Percentiles rank a stretch among this genome's conserved stretches.
Conservation (phyloP, 495 filamentous ascomycete genomes). For the Penicillium robsamsonii region DNA sequence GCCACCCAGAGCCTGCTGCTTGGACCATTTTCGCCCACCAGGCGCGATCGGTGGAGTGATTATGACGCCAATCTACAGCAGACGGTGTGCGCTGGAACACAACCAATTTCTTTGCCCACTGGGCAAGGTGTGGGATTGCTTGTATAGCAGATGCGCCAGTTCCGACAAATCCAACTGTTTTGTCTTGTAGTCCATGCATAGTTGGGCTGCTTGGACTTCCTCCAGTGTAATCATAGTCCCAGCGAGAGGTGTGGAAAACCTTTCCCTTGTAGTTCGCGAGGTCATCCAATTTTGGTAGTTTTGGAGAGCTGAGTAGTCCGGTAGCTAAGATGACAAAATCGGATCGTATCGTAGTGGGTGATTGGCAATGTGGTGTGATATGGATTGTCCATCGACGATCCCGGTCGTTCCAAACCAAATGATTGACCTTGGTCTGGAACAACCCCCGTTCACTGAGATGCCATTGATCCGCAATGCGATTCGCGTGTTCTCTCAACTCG, state of each 20-base stretch:
- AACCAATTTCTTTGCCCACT: slow-evolving; percentile 33
- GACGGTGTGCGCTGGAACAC: slow-evolving; percentile 55
- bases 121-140: slow-evolving; percentile 34
- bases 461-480: slow-evolving; percentile 36
- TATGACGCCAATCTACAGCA: slow-evolving; percentile 44
- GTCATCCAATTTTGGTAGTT: slow-evolving; percentile 26
- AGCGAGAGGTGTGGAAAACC: slow-evolving; percentile 43
- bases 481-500: slow-evolving; percentile 27
- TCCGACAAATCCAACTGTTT: slow-evolving; percentile 48
- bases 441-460: slow-evolving; percentile 44
- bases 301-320: slow-evolving; percentile 22
- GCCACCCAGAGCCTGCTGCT: slow-evolving; percentile 48
- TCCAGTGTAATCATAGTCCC: slow-evolving; percentile 49
- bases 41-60: background rate
- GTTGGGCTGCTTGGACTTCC: slow-evolving; percentile 45
- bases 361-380: background rate
- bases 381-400: background rate
- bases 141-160: slow-evolving; percentile 50
- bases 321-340: slow-evolving; percentile 23
- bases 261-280: slow-evolving; percentile 22
- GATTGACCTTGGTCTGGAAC: slow-evolving; percentile 29
- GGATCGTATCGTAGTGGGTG: background rate
- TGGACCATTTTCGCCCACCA: slow-evolving; percentile 34
- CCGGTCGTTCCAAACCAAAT: slow-evolving; percentile 12
- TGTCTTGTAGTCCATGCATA: slow-evolving; percentile 39